Evolutionary conservation across 1,139 yeast genomes (phyloP).

Genomic region (Suhomyces bribrorum): DNA sequence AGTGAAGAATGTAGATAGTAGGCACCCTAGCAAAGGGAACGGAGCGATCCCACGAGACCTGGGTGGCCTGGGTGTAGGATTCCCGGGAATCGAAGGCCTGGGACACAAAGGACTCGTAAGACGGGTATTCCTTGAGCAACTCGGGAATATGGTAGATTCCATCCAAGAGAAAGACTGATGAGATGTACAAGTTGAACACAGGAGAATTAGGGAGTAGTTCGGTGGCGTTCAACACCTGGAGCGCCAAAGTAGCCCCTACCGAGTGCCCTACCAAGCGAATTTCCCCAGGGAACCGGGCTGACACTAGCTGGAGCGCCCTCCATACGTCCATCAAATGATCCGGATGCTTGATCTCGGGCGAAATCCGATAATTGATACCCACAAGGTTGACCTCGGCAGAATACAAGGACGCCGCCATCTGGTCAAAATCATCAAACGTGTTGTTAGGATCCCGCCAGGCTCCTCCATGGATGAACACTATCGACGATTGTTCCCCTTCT

Average conservation of each 20-base stretch:
- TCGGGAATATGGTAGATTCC: conserved; percentile 51
- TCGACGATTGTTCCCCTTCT: no score
- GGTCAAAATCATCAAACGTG: conserved; percentile 56
- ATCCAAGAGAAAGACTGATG: conserved; percentile 34
- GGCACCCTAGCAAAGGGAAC: conserved; percentile 11
- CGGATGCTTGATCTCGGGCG: conserved; percentile 68
- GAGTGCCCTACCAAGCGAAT: conserved; percentile 68
- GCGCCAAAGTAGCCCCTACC: conserved; percentile 72
- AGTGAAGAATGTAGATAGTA: conserved; percentile 26
- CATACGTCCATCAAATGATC: conserved; percentile 59
- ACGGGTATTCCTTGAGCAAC: conserved; percentile 46
- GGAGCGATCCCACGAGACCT: conserved; percentile 18
- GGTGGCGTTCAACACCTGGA: conserved; percentile 51
- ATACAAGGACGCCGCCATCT: conserved; percentile 28
- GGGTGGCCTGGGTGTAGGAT: conserved; percentile 28
- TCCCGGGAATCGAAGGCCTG: conserved; percentile 39
- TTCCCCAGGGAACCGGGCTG: conserved; percentile 14
- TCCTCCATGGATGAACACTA: conserved; percentile 79
- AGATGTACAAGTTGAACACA: neutral
- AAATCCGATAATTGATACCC: conserved; percentile 67
- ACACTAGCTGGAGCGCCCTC: conserved; percentile 40
- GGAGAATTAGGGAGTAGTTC: neutral
- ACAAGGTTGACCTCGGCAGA: conserved; percentile 24
- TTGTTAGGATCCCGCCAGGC: conserved; percentile 80
- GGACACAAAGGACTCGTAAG: conserved; percentile 41